A percentile compares a stretch with the other conserved stretches of the same genome.
These are phyloP conservation scores for Colletotrichum musicola DNA, from an alignment of 2,329 filamentous ascomycete species.

Conservation along the genomic window DNA sequence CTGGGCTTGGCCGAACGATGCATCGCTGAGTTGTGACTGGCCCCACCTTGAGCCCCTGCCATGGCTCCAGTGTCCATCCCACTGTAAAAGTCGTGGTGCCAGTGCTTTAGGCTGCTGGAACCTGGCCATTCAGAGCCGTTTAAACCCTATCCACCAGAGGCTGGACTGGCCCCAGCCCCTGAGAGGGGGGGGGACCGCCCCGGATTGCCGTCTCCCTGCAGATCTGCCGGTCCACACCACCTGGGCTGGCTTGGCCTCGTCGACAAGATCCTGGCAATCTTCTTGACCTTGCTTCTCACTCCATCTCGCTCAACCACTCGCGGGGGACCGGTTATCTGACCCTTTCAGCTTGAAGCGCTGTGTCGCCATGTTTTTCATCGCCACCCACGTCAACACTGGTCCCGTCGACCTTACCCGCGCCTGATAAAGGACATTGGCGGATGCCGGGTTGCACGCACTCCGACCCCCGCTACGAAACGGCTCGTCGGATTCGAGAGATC, in stretches of 20 bases:
- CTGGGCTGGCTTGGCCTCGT: background rate
- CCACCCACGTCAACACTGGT: background rate
- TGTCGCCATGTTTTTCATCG: slow-evolving; percentile 5
- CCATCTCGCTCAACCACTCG: slow-evolving; percentile 27
- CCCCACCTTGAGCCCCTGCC: slow-evolving; percentile 14
- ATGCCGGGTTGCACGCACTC: slow-evolving; percentile 2
- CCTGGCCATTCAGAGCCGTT: slow-evolving; percentile 22
- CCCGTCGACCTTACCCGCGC: background rate
- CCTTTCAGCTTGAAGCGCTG: slow-evolving; percentile 14
- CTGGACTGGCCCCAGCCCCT: slow-evolving; percentile 4
- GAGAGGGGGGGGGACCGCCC: background rate
- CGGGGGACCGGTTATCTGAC: background rate
- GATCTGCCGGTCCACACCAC: slow-evolving; percentile 25
- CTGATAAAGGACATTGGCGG: background rate
- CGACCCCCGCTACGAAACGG: slow-evolving; percentile 19
- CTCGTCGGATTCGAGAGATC: slow-evolving; percentile 22
- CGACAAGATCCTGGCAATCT: slow-evolving; percentile 20
- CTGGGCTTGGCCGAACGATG: slow-evolving; percentile 28
- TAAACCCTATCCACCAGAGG: background rate
- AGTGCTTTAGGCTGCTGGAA: slow-evolving; percentile 27
- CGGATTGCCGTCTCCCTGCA: slow-evolving; percentile 29
- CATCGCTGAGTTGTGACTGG: slow-evolving; percentile 34
- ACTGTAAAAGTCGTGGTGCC: slow-evolving; percentile 13
- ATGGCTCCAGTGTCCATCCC: slow-evolving; percentile 4
- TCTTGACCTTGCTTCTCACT: slow-evolving; percentile 31